phyloP scores from a whole-genome alignment of 164 flowering plant genomes.

The Macadamia tetraphylla region DNA sequence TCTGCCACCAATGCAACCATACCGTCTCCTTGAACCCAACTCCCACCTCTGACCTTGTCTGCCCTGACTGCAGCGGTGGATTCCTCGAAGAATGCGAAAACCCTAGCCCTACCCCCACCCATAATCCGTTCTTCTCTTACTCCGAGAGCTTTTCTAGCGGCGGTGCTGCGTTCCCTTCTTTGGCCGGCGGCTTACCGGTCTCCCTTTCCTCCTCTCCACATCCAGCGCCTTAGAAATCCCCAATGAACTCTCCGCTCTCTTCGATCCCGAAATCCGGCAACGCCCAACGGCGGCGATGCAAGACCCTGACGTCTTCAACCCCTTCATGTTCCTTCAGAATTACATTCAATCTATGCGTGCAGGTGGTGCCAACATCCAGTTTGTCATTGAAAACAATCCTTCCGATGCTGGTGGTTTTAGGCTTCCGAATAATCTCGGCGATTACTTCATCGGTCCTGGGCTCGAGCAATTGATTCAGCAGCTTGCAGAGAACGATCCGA shows the following conservation, averaged over 20 bases:
- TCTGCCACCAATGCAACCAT: slow-evolving; percentile 53
- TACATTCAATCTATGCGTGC: slow-evolving; percentile 44
- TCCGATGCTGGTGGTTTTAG: slow-evolving; percentile 20
- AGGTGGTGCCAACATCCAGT: slow-evolving; percentile 19
- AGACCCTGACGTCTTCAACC: slow-evolving; percentile 45
- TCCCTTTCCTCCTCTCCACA: slow-evolving; percentile 23
- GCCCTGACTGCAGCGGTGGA: slow-evolving; percentile 50
- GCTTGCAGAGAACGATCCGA: slow-evolving; percentile 89
- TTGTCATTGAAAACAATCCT: slow-evolving; percentile 42
- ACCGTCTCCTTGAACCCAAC: slow-evolving; percentile 33
- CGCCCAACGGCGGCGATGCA: slow-evolving; percentile 6
- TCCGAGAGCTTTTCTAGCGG: slow-evolving; percentile 3
- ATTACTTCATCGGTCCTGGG: slow-evolving; percentile 32
- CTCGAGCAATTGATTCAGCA: slow-evolving; percentile 87
- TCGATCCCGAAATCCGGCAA: slow-evolving; percentile 8
- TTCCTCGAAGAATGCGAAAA: slow-evolving; percentile 44
- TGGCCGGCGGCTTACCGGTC: no score
- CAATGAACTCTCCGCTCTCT: slow-evolving; percentile 16
- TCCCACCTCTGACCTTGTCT: slow-evolving; percentile 32
- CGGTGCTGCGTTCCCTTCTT: not conserved
- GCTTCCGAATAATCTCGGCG: slow-evolving; percentile 49
- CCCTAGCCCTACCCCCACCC: slow-evolving; percentile 33
- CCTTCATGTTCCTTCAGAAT: slow-evolving; percentile 53
- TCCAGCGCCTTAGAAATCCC: slow-evolving; percentile 20
- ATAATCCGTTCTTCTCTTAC: slow-evolving; percentile 26